Base-by-base conservation (phyloP, 163 green algal genomes). In the Chlamydomonas reinhardtii region DNA sequence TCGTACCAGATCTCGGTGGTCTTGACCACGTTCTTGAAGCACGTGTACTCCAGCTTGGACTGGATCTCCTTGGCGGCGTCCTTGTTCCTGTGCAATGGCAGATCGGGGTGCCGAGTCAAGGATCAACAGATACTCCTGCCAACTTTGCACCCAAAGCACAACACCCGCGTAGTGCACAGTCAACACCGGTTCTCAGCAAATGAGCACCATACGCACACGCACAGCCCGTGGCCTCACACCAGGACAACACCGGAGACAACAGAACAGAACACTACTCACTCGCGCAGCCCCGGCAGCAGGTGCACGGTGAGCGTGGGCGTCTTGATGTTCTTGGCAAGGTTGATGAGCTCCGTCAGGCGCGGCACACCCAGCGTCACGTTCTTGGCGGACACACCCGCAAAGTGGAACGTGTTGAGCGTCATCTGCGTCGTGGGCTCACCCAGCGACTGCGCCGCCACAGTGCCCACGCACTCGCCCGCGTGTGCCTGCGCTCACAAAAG, bases 361-460 rank as follows among this genome's bases (percentile, higher is more conserved):
- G 98, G 98, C 91, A 99, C 98, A 72, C 98, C 98, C 82, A 99
- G 96, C 54, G 98, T 99, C 31, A 99, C 98, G 91, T 99, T 99
- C 95, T 99, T 99, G 71, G 97, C 98, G 19, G 94, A 98, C 87
- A 99, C 97, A 89, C 98, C 98, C 25, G 98, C 98, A 94, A 98
- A 99, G 91, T 99, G 98, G 94, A 99, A 99, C n/a, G 98, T 99
- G 95, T 99, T 99, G 66, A 99, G 95, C 68, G 98, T 99, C 98
- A 99, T 99, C 96, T 99, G 97, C 56, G 96, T 98, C 29, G 98
- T 99, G 24, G 98, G 98, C 95, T 99, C 98, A 16, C 98, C 98
- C 82, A 99, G 97, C 66, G 93, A 98, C 94, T 99, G 98, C n/a
- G 98, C 98, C 27, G 98, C 98, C 27, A 99, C 91, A 5, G 95